Evolutionary conservation across 495 filamentous ascomycete species (phyloP), one percentile per base, ranked within the genome.

Genomic region (Cryomyces minteri): DNA sequence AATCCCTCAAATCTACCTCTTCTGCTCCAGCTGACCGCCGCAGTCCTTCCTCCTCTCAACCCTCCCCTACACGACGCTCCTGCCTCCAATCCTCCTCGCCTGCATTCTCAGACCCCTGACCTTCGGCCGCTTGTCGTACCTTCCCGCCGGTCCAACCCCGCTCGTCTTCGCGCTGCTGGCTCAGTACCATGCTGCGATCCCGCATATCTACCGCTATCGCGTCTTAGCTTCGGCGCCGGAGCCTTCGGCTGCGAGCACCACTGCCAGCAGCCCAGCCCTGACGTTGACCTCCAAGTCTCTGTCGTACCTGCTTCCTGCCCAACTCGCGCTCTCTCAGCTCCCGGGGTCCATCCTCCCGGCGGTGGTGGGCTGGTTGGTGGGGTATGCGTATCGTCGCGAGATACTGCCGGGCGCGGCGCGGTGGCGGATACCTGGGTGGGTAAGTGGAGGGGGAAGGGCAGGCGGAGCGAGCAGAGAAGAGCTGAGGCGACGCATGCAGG

Each of bases 101-200:
- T 56, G 78, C 30, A 40, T 88, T 46, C 54, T 93, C 39, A 74
- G 84, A 28, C 88, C 88, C 4, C 66, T 95, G 41, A 78, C 80
- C 31, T 67, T 84, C 41, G 76, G 77, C 52, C 68, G 66, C 44
- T 63, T 92, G 50, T 93, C 94, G 59, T 84, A 84, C 62, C 74
- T 98, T 30, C 90, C 88, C 14, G 84, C 88, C 11, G 88, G 88
- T 1, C 83, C 84, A n/a, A 94, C 86, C 2, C 73, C 88, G 4
- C 64, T 88, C 44, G 67, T 98, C 49, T 94, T 94, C 62, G 84
- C 88, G 18, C 62, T 94, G 5, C 67, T 98, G 12, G 84, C 85
- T 5, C 88, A 95, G 61, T 98, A 93, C 58, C 79, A 95, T 57
- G 82, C 84, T 43, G 74, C 78, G n/a, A 77, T 96, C 43, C 88